phyloP scores from a whole-genome alignment of 768 basidiomycete species.

The Rhizopogon salebrosus region DNA sequence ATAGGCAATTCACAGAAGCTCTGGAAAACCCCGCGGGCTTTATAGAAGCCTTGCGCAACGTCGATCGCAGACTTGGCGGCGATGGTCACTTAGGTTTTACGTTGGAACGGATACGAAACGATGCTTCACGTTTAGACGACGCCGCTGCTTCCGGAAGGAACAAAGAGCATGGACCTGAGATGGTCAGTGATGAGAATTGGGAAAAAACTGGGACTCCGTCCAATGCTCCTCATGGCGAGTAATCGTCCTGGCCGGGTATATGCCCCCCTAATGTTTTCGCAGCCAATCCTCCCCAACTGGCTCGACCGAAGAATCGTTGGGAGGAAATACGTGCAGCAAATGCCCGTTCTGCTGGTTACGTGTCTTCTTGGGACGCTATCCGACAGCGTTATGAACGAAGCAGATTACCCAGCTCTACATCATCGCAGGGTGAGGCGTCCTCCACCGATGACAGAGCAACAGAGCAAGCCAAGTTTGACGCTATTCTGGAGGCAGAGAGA shows the following conservation, averaged over 20 bases:
- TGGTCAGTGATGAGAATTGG: slow-evolving; percentile 15
- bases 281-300: not conserved
- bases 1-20: slow-evolving; percentile 25
- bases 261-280: not conserved
- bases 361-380: slow-evolving; percentile 64
- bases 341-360: slow-evolving; percentile 29
- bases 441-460: slow-evolving; percentile 29
- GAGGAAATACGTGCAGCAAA: slow-evolving; percentile 61
- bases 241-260: not conserved
- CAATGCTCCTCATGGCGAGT: not conserved
- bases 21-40: slow-evolving; percentile 27
- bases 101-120: slow-evolving; percentile 18
- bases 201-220: slow-evolving; percentile 2
- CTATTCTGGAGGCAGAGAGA: slow-evolving; percentile 54
- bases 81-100: slow-evolving; percentile 22
- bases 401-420: slow-evolving; percentile 11
- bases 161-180: slow-evolving; percentile 7
- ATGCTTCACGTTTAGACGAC: not conserved
- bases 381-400: slow-evolving; percentile 51
- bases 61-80: slow-evolving; percentile 27
- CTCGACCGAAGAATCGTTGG: slow-evolving; percentile 42
- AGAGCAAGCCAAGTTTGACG: slow-evolving; percentile 57
- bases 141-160: not conserved
- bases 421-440: slow-evolving; percentile 6
- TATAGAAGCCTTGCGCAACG: slow-evolving; percentile 24